phyloP scores from a whole-genome alignment of 2,329 filamentous ascomycete species.

The Cladophialophora chaetospira region DNA sequence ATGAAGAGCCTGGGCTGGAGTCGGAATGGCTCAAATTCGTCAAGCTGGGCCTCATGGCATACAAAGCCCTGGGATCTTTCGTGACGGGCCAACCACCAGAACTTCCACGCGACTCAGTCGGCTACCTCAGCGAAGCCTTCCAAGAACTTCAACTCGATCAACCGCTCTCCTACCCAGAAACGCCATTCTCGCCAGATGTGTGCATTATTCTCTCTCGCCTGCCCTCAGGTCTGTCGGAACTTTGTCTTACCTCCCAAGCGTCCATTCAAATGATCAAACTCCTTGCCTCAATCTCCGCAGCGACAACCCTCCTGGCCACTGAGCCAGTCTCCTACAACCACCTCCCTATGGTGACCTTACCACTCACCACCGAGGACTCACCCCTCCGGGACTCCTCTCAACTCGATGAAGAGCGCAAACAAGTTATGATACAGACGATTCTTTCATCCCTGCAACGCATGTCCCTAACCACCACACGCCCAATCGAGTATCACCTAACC shows the following conservation, averaged over 20 bases:
- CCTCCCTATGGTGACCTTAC: neutral
- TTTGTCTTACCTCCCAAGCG: constrained; percentile 23
- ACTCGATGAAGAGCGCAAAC: constrained; percentile 14
- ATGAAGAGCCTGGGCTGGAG: constrained; percentile 6
- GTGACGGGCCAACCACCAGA: constrained; percentile 28
- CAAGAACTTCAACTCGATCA: constrained; percentile 26
- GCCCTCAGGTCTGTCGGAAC: constrained; percentile 25
- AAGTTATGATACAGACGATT: constrained; percentile 21
- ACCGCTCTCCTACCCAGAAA: constrained; percentile 27
- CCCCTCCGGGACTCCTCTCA: neutral
- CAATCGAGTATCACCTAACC: constrained; percentile 24
- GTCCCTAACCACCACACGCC: constrained; percentile 17
- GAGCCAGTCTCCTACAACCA: constrained; percentile 3
- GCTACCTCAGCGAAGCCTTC: constrained; percentile 23
- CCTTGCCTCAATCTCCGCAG: constrained; percentile 22
- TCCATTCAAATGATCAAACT: constrained; percentile 30
- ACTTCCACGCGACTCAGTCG: constrained; percentile 18
- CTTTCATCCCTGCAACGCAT: constrained; percentile 31
- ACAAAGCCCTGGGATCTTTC: constrained; percentile 28
- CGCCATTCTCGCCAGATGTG: constrained; percentile 24
- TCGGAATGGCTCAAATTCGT: constrained; percentile 30
- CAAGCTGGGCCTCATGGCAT: constrained; percentile 24
- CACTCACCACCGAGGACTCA: neutral
- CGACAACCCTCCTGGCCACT: constrained; percentile 3
- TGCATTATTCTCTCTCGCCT: constrained; percentile 27